Percentiles rank a stretch among this genome's conserved stretches.
phyloP scores from a whole-genome alignment of 2,329 filamentous ascomycete genomes.

The Diaporthe ampelina region DNA sequence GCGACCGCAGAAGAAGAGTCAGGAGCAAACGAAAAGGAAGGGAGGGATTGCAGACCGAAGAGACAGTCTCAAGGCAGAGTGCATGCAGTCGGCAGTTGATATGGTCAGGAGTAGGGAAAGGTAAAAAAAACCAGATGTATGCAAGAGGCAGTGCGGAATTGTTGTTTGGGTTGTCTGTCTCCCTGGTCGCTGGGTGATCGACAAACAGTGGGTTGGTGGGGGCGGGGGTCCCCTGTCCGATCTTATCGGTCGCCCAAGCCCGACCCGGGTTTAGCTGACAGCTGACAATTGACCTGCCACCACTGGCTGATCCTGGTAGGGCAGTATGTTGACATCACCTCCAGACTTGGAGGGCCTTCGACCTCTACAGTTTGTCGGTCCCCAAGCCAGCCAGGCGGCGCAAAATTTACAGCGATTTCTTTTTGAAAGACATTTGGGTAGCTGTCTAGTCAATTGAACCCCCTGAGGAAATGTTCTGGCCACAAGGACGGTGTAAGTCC shows the following conservation, averaged over 20 bases:
- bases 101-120: background rate
- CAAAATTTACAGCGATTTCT: too few relatives aligned
- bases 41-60: background rate
- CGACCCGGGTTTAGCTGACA: background rate
- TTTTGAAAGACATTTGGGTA: too few relatives aligned
- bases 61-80: background rate
- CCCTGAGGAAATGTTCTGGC: too few relatives aligned
- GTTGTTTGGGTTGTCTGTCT: conserved; percentile 10
- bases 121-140: background rate
- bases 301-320: background rate
- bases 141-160: background rate
- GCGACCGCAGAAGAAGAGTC: background rate
- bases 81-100: background rate
- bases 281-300: conserved; percentile 6
- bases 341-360: too few relatives aligned
- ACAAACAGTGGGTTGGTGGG: conserved; percentile 18
- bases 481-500: too few relatives aligned
- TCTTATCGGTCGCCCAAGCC: conserved; percentile 9
- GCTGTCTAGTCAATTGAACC: too few relatives aligned
- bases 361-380: too few relatives aligned
- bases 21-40: background rate
- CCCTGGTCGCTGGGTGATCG: conserved; percentile 6
- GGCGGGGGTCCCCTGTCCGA: conserved; percentile 21
- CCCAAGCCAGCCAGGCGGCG: too few relatives aligned
- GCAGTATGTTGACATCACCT: background rate